phyloP scores from a whole-genome alignment of 345 rosid species.

The Zanthoxylum bungeanum region DNA sequence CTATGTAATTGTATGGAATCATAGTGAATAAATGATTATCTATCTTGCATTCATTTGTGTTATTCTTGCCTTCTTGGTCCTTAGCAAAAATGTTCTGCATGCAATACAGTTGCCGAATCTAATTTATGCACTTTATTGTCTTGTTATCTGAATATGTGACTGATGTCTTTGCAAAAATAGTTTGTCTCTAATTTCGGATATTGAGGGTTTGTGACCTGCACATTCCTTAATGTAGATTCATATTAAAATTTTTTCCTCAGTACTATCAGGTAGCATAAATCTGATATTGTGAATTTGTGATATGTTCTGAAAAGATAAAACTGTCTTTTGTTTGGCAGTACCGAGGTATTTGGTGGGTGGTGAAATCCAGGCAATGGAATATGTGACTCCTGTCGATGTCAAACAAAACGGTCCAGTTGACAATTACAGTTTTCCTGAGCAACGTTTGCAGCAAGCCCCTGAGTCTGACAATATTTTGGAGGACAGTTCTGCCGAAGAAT shows the following conservation, averaged over 20 bases:
- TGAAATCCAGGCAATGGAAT: slow-evolving; percentile 45
- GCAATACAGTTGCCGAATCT: neutral
- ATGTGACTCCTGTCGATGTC: slow-evolving; percentile 29
- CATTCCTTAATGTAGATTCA: neutral
- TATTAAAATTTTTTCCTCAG: neutral
- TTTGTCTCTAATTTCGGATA: neutral
- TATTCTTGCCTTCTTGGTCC: slow-evolving; percentile 2
- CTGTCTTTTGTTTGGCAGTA: slow-evolving; percentile 36
- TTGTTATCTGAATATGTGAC: neutral
- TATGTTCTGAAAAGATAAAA: neutral
- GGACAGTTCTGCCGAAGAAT: slow-evolving; percentile 31
- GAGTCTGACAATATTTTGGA: slow-evolving; percentile 33
- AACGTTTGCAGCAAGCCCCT: slow-evolving; percentile 35
- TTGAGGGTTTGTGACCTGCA: neutral
- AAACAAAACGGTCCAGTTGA: slow-evolving; percentile 50
- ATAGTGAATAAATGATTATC: neutral
- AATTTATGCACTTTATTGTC: neutral
- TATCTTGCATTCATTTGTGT: neutral
- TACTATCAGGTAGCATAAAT: neutral
- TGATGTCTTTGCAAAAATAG: neutral
- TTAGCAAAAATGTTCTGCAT: neutral
- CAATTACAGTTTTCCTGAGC: slow-evolving; percentile 37
- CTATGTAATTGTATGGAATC: neutral
- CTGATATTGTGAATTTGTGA: neutral
- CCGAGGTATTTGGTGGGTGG: slow-evolving; percentile 46